Base-by-base conservation (phyloP, 257 asterid genomes). In the Nemophila menziesii region DNA sequence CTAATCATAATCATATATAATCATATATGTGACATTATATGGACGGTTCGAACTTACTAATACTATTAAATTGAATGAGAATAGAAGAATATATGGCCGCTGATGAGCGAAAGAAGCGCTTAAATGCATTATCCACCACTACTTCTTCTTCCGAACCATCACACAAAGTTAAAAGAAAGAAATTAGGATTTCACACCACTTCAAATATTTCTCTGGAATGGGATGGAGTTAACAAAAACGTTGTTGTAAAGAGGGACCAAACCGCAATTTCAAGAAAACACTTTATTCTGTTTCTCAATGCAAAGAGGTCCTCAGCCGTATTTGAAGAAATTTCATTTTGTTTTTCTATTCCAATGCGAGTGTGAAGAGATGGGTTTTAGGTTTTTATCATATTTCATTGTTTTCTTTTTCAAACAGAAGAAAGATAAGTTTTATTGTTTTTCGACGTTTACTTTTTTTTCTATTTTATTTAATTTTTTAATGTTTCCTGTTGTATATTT, bases 1-100 rank as follows among this genome's bases (percentile, higher is more conserved):
- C 36, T 29, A 7, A 29, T 13, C 8, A 29, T 13, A 7, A 29
- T 7, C n/a, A n/a, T n/a, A n/a, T n/a, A n/a, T n/a, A n/a, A n/a
- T n/a, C 36, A 7, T 7, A 29, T 29, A 7, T 26, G 6, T 26
- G 5, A 4, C 10, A 7, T 13, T 29, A 13, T 29, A 13, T 29
- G 8, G 8, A 7, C 36, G 12, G 12, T 7, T 2, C 12, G 2
- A 13, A 29, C 36, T 29, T 29, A 29, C 36, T 7, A 29, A 10
- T 29, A 29, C 8, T 13, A 7, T n/a, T n/a, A n/a, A n/a, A n/a
- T n/a, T n/a, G n/a, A n/a, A n/a, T n/a, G n/a, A n/a, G n/a, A n/a
- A n/a, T n/a, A n/a, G n/a, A n/a, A n/a, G n/a, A n/a, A n/a, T n/a
- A 39, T 47, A 84, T 84, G 96, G 83, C 77, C 44, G 85, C 86